Conservation (phyloP, 805 yeast genomes). For the Cyberlindnera maritima region DNA sequence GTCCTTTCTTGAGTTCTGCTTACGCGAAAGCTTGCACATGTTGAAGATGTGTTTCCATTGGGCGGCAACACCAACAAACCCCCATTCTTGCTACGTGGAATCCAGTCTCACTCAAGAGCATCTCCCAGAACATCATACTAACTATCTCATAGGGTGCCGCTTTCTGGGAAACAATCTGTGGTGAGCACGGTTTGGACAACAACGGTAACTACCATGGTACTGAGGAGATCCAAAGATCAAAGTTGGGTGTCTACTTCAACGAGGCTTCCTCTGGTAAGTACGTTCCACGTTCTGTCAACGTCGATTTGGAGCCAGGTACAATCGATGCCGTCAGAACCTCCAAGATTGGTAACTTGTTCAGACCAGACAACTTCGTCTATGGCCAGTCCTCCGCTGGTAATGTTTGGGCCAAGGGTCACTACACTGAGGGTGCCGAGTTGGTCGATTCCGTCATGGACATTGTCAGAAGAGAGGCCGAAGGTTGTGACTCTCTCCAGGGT, state of each 20-base stretch:
- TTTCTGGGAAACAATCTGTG: constrained; percentile 90
- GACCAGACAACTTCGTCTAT: constrained; percentile 94
- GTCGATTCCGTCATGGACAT: constrained; percentile 94
- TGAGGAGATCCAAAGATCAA: constrained; percentile 69
- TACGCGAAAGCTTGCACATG: not conserved
- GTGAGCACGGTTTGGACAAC: constrained; percentile 78
- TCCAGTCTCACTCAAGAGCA: too few species aligned
- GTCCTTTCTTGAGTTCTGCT: not conserved
- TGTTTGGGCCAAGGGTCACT: constrained; percentile 98
- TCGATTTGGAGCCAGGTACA: constrained; percentile 96
- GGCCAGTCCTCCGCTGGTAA: constrained; percentile 99
- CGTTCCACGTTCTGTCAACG: constrained; percentile 96
- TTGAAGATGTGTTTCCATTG: too few species aligned
- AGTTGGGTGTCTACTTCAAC: constrained; percentile 90
- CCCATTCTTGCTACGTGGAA: too few species aligned
- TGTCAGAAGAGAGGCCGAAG: constrained; percentile 93
- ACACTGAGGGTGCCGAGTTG: constrained; percentile 94
- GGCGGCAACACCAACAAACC: too few species aligned
- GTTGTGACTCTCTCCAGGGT: constrained; percentile 97
- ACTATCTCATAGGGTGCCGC: constrained; percentile 66
- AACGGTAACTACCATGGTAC: constrained; percentile 70
- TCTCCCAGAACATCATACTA: constrained; percentile 1
- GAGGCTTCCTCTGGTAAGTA: constrained; percentile 96
- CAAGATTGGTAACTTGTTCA: constrained; percentile 85
- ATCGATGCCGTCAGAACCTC: constrained; percentile 97